Evolutionary conservation across 257 asterid species (phyloP).

Genomic region (Paulownia fortunei): DNA sequence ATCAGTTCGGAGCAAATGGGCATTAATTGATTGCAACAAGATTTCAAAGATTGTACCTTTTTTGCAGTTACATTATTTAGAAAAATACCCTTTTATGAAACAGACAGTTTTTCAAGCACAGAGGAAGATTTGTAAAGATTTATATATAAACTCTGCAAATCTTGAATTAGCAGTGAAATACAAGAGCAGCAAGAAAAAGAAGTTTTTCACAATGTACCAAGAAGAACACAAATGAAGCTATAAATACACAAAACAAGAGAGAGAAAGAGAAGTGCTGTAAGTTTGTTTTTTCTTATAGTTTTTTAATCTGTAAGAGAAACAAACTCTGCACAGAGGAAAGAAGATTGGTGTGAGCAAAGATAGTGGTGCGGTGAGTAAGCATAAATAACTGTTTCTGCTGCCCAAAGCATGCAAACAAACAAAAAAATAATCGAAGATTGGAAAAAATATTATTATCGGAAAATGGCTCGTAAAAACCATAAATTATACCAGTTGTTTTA

Average conservation of each 20-base stretch:
- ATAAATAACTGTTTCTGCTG: constrained; percentile 39
- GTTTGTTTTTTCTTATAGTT: not conserved
- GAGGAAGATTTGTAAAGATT: constrained; percentile 20
- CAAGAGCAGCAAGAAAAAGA: constrained; percentile 14
- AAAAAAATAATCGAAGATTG: constrained; percentile 25
- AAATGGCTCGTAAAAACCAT: constrained; percentile 4
- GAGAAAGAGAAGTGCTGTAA: constrained; percentile 17
- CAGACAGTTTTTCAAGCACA: not conserved
- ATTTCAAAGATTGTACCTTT: constrained; percentile 29
- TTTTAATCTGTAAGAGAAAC: constrained; percentile 27
- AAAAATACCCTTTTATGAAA: constrained; percentile 17
- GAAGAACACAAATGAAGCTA: constrained; percentile 28
- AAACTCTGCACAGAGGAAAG: constrained; percentile 26
- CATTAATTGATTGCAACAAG: constrained; percentile 30
- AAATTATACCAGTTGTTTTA: not conserved
- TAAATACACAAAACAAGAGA: constrained; percentile 26
- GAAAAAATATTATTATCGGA: not conserved
- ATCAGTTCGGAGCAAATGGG: constrained; percentile 39
- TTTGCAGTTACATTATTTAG: constrained; percentile 38
- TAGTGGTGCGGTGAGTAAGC: constrained; percentile 49
- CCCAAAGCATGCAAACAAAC: constrained; percentile 38
- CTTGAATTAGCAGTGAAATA: constrained; percentile 25
- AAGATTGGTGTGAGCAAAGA: constrained; percentile 42
- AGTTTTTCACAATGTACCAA: constrained; percentile 35
- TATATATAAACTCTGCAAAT: constrained; percentile 17